Base-by-base conservation (phyloP, 192 early-diverging fungal species). In the Coemansia sp. region DNA sequence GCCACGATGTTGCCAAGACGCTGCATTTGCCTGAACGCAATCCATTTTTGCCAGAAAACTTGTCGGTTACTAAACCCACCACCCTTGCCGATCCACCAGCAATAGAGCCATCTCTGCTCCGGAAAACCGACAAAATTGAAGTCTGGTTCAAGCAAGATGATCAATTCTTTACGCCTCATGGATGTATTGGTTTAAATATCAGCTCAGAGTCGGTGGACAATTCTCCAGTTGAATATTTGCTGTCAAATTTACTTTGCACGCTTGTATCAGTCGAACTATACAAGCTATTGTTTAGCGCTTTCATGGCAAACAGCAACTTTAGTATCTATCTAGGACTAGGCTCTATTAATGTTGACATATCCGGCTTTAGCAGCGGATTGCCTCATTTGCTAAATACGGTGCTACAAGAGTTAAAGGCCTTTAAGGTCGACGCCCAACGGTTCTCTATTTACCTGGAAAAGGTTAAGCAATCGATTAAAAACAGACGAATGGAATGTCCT, bases 131-230 rank as follows among this genome's bases (percentile, higher is more conserved):
- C 36, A 45, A 14, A 8, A 21, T 59, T 35, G 87, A 94, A 7
- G 62, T 95, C 61, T 98, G 97, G 97, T 88, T 93, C 68, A 95
- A 95, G 73, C 89, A 92, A 65, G 95, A 97, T 73, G 91, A 94
- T 66, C 92, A 84, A 1, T 98, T 94, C 65, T 90, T 87, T 85
- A 85, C 91, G 6, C 97, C 97, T 21, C 91, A 91, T 63, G 92
- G 91, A 14, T 85, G 85, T 50, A 81, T 92, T 42, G 85, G 84
- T 67, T 85, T 95, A 36, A 68, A 78, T 45, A 87, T 88, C 0
- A 59, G 56, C 56, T 59, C 56, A 1, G 31, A 59, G 17, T 35
- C 33, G n/a, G 17, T 59, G 7, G 56, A 59, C 56, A 59, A 36
- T 5, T n/a, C 56, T n/a, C 33, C 56, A 17, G 14, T 59, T 17